Evolutionary conservation across 2,329 filamentous ascomycete genomes (phyloP).

Genomic region (Fusarium redolens): DNA sequence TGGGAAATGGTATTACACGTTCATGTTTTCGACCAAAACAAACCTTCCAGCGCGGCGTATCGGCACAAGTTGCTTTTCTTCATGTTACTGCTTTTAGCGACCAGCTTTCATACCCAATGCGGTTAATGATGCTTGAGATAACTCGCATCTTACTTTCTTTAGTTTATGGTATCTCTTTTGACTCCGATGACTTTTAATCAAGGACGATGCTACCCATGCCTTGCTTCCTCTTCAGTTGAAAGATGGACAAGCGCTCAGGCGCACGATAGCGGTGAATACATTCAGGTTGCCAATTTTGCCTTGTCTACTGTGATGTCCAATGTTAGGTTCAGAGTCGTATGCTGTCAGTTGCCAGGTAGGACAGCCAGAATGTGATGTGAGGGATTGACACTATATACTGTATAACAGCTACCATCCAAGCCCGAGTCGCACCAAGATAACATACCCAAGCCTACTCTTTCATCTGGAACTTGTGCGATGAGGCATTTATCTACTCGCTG

Average conservation of each 20-base stretch:
- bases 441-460: slow-evolving; percentile 4
- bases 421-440: slow-evolving; percentile 14
- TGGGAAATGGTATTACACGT: slow-evolving; percentile 11
- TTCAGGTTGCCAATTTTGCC: neutral
- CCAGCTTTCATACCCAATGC: slow-evolving; percentile 11
- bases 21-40: slow-evolving; percentile 7
- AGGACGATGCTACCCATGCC: neutral
- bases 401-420: slow-evolving; percentile 23
- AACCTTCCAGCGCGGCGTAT: slow-evolving; percentile 36
- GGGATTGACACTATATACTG: slow-evolving; percentile 20
- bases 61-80: slow-evolving; percentile 12
- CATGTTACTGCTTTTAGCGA: slow-evolving; percentile 1
- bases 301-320: neutral
- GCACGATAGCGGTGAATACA: slow-evolving; percentile 11
- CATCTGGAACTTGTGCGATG: neutral
- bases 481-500: slow-evolving; percentile 20
- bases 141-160: slow-evolving; percentile 23
- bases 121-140: slow-evolving; percentile 15
- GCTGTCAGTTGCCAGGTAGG: neutral
- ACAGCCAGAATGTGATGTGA: neutral
- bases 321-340: neutral
- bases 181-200: slow-evolving; percentile 2
- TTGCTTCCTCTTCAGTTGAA: slow-evolving; percentile 9
- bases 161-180: neutral
- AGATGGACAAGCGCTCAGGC: slow-evolving; percentile 27